Evolutionary conservation across 768 basidiomycete species (phyloP), one percentile per base, ranked within the genome.

Genomic region (Gyrodon lividus): DNA sequence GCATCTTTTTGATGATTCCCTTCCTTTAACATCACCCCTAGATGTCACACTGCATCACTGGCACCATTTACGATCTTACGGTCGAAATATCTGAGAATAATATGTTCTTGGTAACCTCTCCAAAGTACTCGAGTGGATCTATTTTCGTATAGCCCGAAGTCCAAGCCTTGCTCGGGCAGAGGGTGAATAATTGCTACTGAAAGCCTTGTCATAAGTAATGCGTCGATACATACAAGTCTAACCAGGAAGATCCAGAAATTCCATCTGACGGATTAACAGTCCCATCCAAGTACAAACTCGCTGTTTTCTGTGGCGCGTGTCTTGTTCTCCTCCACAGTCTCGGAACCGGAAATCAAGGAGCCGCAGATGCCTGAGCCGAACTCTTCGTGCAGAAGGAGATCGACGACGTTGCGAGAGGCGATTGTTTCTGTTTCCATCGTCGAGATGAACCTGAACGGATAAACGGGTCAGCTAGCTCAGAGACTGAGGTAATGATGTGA

Each of bases 351-450:
- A 34, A 72, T 58, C 50, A 64, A 57, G 20, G 74, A 66, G 30
- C 81, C 81, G 64, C 91, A 94, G 33, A 93, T 77, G n/a, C 84
- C 77, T 0, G 81, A 73, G 31, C 77, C 72, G 66, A 88, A 93
- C 60, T 85, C 79, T 28, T 92, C 87, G 30, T 80, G 77, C 19
- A 94, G 72, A 17, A 93, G 74, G 22, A 90, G 72, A 59, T 92
- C 91, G 42, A 92, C 89, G 34, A 87, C 77, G 65, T 95, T 94
- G 28, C 92, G 82, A 1, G 89, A 82, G 0, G 90, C 78, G 28
- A 96, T 67, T 0, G 90, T 92, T 70, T 94, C 86, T 0, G 93
- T 95, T 69, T 98, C 95, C 95, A 98, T 97, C 6, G 92, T 92
- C 13, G 86, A 89, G 41, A 94, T 87, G 59, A 92, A 81, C 28